phyloP scores from a whole-genome alignment of 768 basidiomycete species.

The Favolaschia claudopus region DNA sequence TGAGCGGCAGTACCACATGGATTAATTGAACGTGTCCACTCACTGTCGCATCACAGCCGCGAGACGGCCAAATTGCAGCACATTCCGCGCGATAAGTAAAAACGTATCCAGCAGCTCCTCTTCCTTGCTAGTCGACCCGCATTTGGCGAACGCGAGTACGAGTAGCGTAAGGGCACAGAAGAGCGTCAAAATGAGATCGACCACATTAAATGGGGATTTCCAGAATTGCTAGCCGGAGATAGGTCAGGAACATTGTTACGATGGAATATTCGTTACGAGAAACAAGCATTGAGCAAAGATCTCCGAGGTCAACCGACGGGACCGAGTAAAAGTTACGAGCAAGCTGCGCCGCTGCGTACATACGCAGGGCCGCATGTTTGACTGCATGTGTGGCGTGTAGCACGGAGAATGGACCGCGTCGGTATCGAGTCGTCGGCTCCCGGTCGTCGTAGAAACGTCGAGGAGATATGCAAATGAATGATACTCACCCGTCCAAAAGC shows the following conservation, averaged over 20 bases:
- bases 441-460: neutral
- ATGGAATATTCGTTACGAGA: neutral
- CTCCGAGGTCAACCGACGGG: too few relatives aligned
- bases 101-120: slow-evolving; percentile 95
- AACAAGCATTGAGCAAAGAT: slow-evolving; percentile 1
- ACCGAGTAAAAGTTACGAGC: too few relatives aligned
- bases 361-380: too few relatives aligned
- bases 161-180: slow-evolving; percentile 92
- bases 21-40: slow-evolving; percentile 42
- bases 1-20: neutral
- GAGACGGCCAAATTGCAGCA: slow-evolving; percentile 90
- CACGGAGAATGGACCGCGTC: too few relatives aligned
- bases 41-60: slow-evolving; percentile 95
- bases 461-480: neutral
- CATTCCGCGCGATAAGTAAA: slow-evolving; percentile 89
- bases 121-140: slow-evolving; percentile 83
- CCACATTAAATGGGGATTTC: slow-evolving; percentile 90
- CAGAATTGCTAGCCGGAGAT: slow-evolving; percentile 83
- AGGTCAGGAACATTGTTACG: neutral
- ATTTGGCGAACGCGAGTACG: slow-evolving; percentile 88
- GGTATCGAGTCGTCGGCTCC: too few relatives aligned
- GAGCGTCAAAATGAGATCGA: slow-evolving; percentile 86
- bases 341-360: too few relatives aligned
- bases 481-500: slow-evolving; percentile 88
- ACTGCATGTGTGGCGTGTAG: too few relatives aligned